Evolutionary conservation across 768 basidiomycete genomes (phyloP).

Genomic region (Pleurotus platypus): DNA sequence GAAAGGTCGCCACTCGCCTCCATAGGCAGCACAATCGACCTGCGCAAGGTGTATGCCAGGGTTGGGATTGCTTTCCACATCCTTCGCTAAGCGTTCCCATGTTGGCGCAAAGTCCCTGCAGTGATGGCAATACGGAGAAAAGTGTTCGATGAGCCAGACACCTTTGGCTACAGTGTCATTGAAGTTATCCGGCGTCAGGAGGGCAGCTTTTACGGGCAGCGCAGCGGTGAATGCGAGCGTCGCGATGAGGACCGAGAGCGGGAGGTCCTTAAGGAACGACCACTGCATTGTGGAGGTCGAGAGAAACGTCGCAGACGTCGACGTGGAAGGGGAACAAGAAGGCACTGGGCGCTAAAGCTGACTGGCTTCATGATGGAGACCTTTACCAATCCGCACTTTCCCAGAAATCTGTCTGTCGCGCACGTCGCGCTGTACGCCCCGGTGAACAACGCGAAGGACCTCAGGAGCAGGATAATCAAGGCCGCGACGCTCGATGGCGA

Average conservation of each 20-base stretch:
- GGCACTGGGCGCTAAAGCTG: background rate
- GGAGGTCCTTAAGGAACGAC: conserved; percentile 11
- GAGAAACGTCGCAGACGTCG: conserved; percentile 3
- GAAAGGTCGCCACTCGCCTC: conserved; percentile 48
- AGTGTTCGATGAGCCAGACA: conserved; percentile 83
- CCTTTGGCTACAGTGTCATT: conserved; percentile 46
- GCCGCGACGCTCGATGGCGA: conserved; percentile 60
- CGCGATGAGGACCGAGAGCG: conserved; percentile 25
- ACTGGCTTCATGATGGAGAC: conserved; percentile 41
- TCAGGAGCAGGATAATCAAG: conserved; percentile 65
- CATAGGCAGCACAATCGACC: conserved; percentile 75
- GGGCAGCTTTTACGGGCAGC: conserved; percentile 27
- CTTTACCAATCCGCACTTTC: conserved; percentile 53
- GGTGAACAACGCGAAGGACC: conserved; percentile 57
- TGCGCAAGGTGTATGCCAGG: conserved; percentile 69
- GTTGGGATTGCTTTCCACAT: conserved; percentile 40
- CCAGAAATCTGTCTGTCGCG: conserved; percentile 34
- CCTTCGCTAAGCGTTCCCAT: conserved; percentile 67
- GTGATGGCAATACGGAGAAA: conserved; percentile 80
- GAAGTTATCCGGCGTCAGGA: conserved; percentile 63
- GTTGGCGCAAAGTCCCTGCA: conserved; percentile 79
- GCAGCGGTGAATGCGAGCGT: conserved; percentile 27
- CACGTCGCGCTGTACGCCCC: conserved; percentile 65
- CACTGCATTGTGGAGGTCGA: background rate
- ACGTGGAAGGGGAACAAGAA: background rate